Base-by-base conservation (phyloP, 2,329 filamentous ascomycete species). In the Arthrobotrys sphaeroides region DNA sequence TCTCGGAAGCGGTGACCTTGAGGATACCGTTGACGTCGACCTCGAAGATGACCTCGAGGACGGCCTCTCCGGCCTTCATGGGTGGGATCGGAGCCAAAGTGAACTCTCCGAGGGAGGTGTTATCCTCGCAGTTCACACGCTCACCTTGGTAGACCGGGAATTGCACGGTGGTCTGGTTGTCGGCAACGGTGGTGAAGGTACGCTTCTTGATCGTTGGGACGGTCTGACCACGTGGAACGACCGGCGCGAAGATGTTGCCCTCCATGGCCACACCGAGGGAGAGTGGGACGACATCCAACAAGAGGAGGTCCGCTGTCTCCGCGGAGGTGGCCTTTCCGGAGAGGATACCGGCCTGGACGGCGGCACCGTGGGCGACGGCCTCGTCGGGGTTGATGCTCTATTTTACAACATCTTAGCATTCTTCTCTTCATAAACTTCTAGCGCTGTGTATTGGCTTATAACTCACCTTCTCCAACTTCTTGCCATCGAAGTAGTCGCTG, bases 21-120 rank as follows among this genome's bases (percentile, higher is more conserved):
- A 99, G 90, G 84, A 97, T 97, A 90, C 95, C 95, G 88, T 99
- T 99, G 88, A 97, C 95, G 81, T 99, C 95, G 83, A 99, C 95
- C 87, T 99, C 95, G 86, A 99, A 98, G 84, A 98, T 93, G 80
- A 94, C 92, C 86, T 99, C 95, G 49, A 99, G 91, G 79, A 96
- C 94, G 80, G 95, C 92, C 83, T 99, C 95, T 84, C 95, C 94
- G 82, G 95, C 94, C 82, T 90, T 90, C 93, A 97, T 90, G 5
- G 87, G 87, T 85, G 87, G 94, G 84, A 87, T 94, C 49, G 94
- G 95, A 80, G 93, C 91, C 78, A 99, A 87, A 74, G 94, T 97
- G 85, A 98, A 99, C 86, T 98, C 95, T 84, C 95, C 95, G 70
- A 98, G 89, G 24, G 92, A 96, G 79, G 94, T 98, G 88, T 99